Evolutionary conservation across 257 asterid species (phyloP), one percentile per base, ranked within the genome.

Genomic region (Nicotiana sylvestris): DNA sequence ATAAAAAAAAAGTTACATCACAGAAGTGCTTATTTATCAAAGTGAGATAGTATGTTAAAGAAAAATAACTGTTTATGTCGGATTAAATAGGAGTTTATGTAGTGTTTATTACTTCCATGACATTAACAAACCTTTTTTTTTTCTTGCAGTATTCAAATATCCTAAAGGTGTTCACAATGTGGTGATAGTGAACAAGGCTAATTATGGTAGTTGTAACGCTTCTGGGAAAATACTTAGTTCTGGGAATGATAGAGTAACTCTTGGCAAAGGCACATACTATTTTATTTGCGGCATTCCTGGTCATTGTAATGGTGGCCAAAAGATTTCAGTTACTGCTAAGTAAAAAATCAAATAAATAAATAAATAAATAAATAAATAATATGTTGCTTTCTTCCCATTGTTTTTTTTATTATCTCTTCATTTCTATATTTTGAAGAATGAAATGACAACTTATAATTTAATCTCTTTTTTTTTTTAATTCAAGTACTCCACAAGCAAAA

Each of bases 211-310:
- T 6, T 77, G 85, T 65, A 33, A 15, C 1, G 21, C 70, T 12
- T 12, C 11, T 2, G 85, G 82, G 2, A 30, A 35, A n/a, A 76
- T 6, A 25, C 9, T 37, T 0, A n/a, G 3, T 21, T 76, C 85
- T 4, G 82, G 82, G 0, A 51, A 64, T 37, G 85, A 83, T 33
- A 13, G 3, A n/a, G 51, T 83, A 29, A 77, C 85, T 4, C 64
- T 83, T 68, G n/a, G 1, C 0, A 21, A 17, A 7, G 85, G 78
- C 0, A n/a, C 9, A 10, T 49, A 10, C 67, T 76, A 61, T 64
- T 82, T 60, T 62, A 76, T 82, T 46, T 82, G 85, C 49, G 85
- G 85, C 4, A 12, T 60, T 3, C 9, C 51, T 17, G 17, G 2
- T 32, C 85, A 82, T 49, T 82, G 67, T n/a, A 6, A 30, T 16